Percentiles rank a stretch among this genome's conserved stretches.
Conservation (phyloP, 2,329 filamentous ascomycete genomes). For the Beauveria pseudobassiana region DNA sequence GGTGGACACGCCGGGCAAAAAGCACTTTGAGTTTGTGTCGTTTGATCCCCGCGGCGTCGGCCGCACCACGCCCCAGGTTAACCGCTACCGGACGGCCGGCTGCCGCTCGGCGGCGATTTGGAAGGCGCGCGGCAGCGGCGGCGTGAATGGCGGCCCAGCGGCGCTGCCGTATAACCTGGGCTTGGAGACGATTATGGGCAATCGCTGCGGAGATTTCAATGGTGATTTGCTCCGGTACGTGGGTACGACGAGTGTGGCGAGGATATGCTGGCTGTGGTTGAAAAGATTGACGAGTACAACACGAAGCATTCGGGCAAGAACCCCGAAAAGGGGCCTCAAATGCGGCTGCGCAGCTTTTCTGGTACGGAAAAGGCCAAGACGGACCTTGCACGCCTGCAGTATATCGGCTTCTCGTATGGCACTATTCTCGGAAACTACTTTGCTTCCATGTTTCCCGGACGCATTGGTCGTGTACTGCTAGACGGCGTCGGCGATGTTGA, state of each 20-base stretch:
- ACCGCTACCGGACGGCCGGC: conserved; percentile 29
- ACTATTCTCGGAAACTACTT: conserved; percentile 28
- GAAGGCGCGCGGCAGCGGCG: conserved; percentile 25
- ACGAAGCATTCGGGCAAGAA: conserved; percentile 8
- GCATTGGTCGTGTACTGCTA: conserved; percentile 34
- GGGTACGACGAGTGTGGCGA: conserved; percentile 30
- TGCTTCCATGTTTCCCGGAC: conserved; percentile 27
- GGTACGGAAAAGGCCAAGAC: not conserved
- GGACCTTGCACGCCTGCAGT: conserved; percentile 29
- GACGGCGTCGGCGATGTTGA: conserved; percentile 30
- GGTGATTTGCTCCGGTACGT: conserved; percentile 27
- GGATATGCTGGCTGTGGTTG: conserved; percentile 40
- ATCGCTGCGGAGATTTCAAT: conserved; percentile 21
- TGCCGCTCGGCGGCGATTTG: conserved; percentile 24
- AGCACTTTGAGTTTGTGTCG: conserved; percentile 34
- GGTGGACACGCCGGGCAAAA: conserved; percentile 20
- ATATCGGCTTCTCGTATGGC: conserved; percentile 43
- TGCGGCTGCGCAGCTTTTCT: conserved; percentile 14
- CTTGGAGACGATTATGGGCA: conserved; percentile 19
- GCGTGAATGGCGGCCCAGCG: conserved; percentile 14
- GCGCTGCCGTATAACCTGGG: conserved; percentile 22
- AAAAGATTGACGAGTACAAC: conserved; percentile 29
- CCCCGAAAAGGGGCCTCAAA: not conserved
- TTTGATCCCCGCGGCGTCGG: conserved; percentile 38
- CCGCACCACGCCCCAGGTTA: conserved; percentile 27